These are phyloP conservation scores for Backusella tuberculispora DNA, from an alignment of 192 early-diverging fungal genomes.

Conservation along the genomic window DNA sequence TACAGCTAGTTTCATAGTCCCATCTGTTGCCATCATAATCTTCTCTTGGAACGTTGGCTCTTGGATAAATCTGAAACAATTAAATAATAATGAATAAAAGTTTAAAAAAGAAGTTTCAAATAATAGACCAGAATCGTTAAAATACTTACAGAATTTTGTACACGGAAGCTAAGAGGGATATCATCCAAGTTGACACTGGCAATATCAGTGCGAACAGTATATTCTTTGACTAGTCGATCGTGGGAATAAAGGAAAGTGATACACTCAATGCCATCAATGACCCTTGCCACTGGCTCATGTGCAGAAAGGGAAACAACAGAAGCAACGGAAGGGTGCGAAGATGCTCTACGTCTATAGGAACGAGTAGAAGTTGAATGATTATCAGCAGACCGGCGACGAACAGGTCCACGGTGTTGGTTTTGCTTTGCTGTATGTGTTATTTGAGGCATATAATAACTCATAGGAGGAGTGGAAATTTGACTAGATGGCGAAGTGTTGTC, in stretches of 20 bases:
- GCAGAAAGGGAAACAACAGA: constrained; percentile 33
- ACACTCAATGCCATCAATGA: constrained; percentile 33
- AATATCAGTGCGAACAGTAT: constrained; percentile 37
- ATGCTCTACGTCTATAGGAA: constrained; percentile 16
- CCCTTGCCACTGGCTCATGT: constrained; percentile 30
- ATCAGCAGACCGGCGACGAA: background rate
- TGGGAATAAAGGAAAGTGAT: constrained; percentile 38
- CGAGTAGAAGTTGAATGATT: background rate
- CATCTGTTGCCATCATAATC: constrained; percentile 73
- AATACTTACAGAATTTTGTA: constrained; percentile 33
- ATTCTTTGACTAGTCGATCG: constrained; percentile 35
- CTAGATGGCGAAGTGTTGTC: background rate
- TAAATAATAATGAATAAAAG: background rate
- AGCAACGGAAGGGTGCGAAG: constrained; percentile 32
- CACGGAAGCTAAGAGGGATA: constrained; percentile 20
- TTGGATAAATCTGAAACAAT: constrained; percentile 64
- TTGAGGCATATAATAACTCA: background rate
- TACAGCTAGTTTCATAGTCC: constrained; percentile 78
- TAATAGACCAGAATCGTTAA: background rate
- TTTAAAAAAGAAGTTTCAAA: background rate
- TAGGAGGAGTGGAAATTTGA: background rate
- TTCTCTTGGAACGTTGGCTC: constrained; percentile 53
- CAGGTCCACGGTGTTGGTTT: background rate
- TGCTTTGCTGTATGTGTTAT: background rate
- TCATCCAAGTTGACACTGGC: constrained; percentile 25